Evolutionary conservation across 306 rosid species (phyloP), one percentile per base, ranked within the genome.

Genomic region (Betula pendula): DNA sequence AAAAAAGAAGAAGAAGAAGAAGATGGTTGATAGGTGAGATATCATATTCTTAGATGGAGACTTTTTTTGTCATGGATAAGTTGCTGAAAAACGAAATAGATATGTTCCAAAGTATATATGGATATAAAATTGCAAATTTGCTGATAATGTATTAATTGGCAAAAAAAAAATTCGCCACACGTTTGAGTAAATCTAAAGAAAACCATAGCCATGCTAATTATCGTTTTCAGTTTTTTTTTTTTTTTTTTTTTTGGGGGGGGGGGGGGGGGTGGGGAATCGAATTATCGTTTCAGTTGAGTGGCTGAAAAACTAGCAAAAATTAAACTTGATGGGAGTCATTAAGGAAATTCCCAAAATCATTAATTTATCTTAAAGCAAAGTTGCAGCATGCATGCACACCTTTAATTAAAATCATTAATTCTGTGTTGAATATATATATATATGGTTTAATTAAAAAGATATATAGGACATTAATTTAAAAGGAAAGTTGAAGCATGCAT

Each of bases 401-500:
- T 14, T 62, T 15, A n/a, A 60, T n/a, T n/a, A 40, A 53, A n/a
- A 51, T n/a, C n/a, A n/a, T n/a, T n/a, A n/a, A n/a, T n/a, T n/a
- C n/a, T n/a, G n/a, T n/a, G n/a, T n/a, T n/a, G n/a, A n/a, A n/a
- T n/a, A n/a, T n/a, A n/a, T n/a, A n/a, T n/a, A n/a, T n/a, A n/a
- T n/a, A n/a, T n/a, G n/a, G n/a, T n/a, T n/a, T n/a, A n/a, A n/a
- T n/a, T n/a, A n/a, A n/a, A n/a, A n/a, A n/a, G n/a, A n/a, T n/a
- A n/a, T n/a, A n/a, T n/a, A n/a, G n/a, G n/a, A n/a, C n/a, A n/a
- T n/a, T n/a, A n/a, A n/a, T n/a, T n/a, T n/a, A n/a, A 29, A 50
- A 60, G 67, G 55, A 67, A 67, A 50, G 53, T 67, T 40, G 7
- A 51, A 19, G 67, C 73, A 53, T 68, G n/a, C n/a, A n/a, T n/a